Base-by-base conservation (phyloP, 2,329 filamentous ascomycete genomes). In the Verticillium alfalfae region DNA sequence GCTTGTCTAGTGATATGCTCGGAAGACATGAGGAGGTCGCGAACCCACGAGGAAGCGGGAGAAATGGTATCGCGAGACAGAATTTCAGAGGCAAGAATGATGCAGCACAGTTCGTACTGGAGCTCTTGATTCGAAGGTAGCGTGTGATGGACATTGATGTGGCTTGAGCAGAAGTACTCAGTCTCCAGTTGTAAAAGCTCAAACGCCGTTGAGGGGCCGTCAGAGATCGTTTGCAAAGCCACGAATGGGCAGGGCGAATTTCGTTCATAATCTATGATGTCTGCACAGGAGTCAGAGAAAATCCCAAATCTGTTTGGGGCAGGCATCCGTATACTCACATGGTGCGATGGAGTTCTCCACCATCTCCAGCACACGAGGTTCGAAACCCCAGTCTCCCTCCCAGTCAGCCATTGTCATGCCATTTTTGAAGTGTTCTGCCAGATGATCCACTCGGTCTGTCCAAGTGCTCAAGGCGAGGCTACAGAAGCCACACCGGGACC, bases 301-400 rank as follows among this genome's bases (percentile, higher is more conserved):
- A 31, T 31, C 26, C 26, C 26, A 31, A 5, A 31, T 31, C 26
- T 31, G 26, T 31, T 4, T 5, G 26, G 26, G 26, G 5, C 26
- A 31, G 26, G 26, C 26, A 37, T 37, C 36, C 9, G 13, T 37
- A 9, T 9, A 37, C 72, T 74, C 80, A 86, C 84, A 88, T 58
- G 86, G 85, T 60, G 86, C 86, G 62, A 89, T 87, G 56, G 85
- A 85, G 68, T 88, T 88, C 72, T 88, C 86, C 67, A 88, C 82
- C 78, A 88, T 82, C 64, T 85, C 79, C 66, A 87, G 76, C 49
- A 88, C 81, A 37, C 83, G 81, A 34, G 77, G 75, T 61, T 88
- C 86, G 65, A 89, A 88, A 78, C 86, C 86, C 85, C 86, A 88
- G 73, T 87, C 86, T 76, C 86, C 86, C 78, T 87, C 86, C 86